Evolutionary conservation across 2,329 filamentous ascomycete genomes (phyloP).

Genomic region (Xenoacremonium recifei): DNA sequence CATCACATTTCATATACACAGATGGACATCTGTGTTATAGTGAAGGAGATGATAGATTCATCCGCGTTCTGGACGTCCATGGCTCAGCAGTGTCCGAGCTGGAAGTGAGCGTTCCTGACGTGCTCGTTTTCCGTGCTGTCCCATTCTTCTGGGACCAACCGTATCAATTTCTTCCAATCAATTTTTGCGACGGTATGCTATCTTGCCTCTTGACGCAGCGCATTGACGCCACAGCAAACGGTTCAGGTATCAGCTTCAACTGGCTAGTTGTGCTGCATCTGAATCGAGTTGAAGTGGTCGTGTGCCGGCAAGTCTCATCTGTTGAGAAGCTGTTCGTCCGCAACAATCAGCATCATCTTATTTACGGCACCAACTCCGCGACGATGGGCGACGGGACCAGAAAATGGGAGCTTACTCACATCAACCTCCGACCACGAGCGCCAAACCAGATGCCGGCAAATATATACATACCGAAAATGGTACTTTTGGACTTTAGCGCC

Average conservation of each 20-base stretch:
- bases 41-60: slow-evolving; percentile 35
- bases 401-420: slow-evolving; percentile 62
- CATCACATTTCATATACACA: slow-evolving; percentile 60
- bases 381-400: slow-evolving; percentile 51
- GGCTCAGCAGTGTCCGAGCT: slow-evolving; percentile 46
- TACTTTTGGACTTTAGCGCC: slow-evolving; percentile 62
- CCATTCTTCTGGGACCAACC: slow-evolving; percentile 31
- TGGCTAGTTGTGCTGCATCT: slow-evolving; percentile 49
- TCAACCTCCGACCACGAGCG: slow-evolving; percentile 40
- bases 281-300: slow-evolving; percentile 44
- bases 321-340: slow-evolving; percentile 64
- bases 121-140: slow-evolving; percentile 36
- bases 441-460: slow-evolving; percentile 43
- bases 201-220: slow-evolving; percentile 54
- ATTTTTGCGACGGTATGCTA: slow-evolving; percentile 57
- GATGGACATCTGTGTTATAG: slow-evolving; percentile 66
- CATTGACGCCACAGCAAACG: too few relatives aligned
- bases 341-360: slow-evolving; percentile 60
- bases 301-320: slow-evolving; percentile 41
- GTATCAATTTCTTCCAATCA: slow-evolving; percentile 53
- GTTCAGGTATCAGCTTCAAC: slow-evolving; percentile 35
- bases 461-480: slow-evolving; percentile 53
- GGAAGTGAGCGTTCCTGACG: slow-evolving; percentile 51
- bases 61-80: slow-evolving; percentile 61
- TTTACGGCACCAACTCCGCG: slow-evolving; percentile 63